A percentile compares a stretch with the other conserved stretches of the same genome.
phyloP scores from a whole-genome alignment of 192 early-diverging fungal species.

The Powellomyces hirtus region DNA sequence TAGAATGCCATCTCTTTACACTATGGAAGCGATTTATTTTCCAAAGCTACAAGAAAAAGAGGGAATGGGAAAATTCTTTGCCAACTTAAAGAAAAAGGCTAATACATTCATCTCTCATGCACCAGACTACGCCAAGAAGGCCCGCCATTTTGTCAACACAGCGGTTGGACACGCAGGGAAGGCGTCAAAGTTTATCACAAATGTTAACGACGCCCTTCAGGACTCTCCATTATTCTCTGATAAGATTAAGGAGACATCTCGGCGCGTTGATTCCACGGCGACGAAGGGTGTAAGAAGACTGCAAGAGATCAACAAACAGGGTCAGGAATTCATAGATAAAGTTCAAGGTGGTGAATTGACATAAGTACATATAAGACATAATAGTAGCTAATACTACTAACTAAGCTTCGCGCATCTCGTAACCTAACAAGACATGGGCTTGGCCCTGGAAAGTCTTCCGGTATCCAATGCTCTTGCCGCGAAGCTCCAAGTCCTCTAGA shows the following conservation, averaged over 20 bases:
- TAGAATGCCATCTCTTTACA: constrained; percentile 17
- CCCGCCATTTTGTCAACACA: neutral
- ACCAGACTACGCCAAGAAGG: neutral
- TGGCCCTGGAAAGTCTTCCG: too few relatives aligned
- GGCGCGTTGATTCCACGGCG: too few relatives aligned
- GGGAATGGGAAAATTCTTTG: neutral
- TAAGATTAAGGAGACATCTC: too few relatives aligned
- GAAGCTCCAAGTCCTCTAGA: too few relatives aligned
- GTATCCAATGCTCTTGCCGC: too few relatives aligned
- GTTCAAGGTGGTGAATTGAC: constrained; percentile 13
- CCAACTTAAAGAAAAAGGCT: neutral
- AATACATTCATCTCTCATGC: neutral
- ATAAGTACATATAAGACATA: too few relatives aligned
- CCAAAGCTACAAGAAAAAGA: neutral
- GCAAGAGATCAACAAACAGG: too few relatives aligned
- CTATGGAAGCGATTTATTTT: neutral
- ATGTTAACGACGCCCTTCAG: constrained; percentile 7
- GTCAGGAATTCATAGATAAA: constrained; percentile 5
- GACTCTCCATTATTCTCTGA: too few relatives aligned
- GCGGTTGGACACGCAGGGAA: neutral
- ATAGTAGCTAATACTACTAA: too few relatives aligned
- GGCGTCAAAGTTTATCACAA: neutral
- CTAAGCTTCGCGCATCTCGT: too few relatives aligned
- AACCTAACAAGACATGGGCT: too few relatives aligned
- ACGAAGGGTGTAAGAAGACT: too few relatives aligned